Conservation (phyloP, 2,329 filamentous ascomycete genomes). For the Xylariaceae sp. region DNA sequence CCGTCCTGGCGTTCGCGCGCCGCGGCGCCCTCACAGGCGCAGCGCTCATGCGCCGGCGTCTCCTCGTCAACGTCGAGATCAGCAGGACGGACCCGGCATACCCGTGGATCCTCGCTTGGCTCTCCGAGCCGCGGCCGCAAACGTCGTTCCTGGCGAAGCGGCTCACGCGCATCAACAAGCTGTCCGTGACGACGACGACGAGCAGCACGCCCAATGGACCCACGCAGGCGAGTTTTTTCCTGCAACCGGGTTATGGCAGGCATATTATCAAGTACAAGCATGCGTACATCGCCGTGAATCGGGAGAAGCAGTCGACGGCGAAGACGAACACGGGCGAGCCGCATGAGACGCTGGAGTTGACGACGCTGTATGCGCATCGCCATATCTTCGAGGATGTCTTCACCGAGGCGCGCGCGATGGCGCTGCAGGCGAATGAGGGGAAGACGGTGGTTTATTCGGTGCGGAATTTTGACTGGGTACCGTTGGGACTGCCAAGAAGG, state of each 20-base stretch:
- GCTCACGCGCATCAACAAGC: constrained; percentile 55
- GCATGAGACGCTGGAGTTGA: constrained; percentile 90
- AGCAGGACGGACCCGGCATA: constrained; percentile 91
- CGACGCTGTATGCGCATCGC: constrained; percentile 82
- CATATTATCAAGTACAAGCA: constrained; percentile 83
- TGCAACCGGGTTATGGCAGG: constrained; percentile 85
- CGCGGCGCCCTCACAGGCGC: constrained; percentile 67
- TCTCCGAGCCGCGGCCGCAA: constrained; percentile 71
- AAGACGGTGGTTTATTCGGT: constrained; percentile 91
- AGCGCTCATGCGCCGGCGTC: constrained; percentile 70
- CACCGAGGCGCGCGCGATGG: constrained; percentile 75
- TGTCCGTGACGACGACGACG: constrained; percentile 51
- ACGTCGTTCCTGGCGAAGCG: constrained; percentile 54
- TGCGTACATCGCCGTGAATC: constrained; percentile 80
- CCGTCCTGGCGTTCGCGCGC: constrained; percentile 73
- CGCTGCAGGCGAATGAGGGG: constrained; percentile 74
- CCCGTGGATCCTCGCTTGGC: constrained; percentile 90
- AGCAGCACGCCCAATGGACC: constrained; percentile 60
- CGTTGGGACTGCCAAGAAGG: constrained; percentile 75
- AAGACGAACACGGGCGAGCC: constrained; percentile 80
- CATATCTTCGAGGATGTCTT: constrained; percentile 90
- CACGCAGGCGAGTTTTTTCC: constrained; percentile 72
- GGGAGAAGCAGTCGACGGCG: constrained; percentile 79
- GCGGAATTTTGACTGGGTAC: constrained; percentile 76
- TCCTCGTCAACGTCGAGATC: constrained; percentile 94